Base-by-base conservation (phyloP, 495 filamentous ascomycete genomes). In the Tuber umbilicatum region DNA sequence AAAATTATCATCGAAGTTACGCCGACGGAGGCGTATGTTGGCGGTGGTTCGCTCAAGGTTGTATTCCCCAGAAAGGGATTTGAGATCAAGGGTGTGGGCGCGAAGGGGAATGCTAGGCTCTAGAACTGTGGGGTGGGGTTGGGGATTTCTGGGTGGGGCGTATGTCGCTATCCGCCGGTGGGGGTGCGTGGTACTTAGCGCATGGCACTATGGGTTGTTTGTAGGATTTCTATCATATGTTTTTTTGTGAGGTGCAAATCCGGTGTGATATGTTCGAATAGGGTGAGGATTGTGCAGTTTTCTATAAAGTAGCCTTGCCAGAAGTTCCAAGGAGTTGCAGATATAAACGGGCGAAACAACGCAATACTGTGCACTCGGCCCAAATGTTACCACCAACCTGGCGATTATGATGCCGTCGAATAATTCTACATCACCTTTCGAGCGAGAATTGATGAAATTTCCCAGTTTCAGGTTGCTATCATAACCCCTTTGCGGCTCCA, bases 51-150 rank as follows among this genome's bases (percentile, higher is more conserved):
- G 80, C 88, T 47, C 31, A 83, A 85, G 68, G 82, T 90, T 35
- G 87, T 90, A 85, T 86, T 86, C 35, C 89, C 88, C 2, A 84
- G 88, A 73, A 84, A 85, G 78, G 87, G 87, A 47, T 91, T 88
- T 80, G 83, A 85, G 72, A 83, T 89, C 68, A 81, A 68, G 43
- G 55, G 71, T 47, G 43, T 64, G 69, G 35, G 43, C n/a, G 47
- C 39, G n/a, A 73, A 71, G 47, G 79, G 71, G 60, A 31, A 42
- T 69, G 45, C 70, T 12, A 73, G 43, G 41, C 31, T 81, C 38
- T 80, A 72, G 75, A 68, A 55, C 16, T 19, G 40, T 74, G 35
- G 23, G 9, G 27, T 64, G 27, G 27, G 27, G 55, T 35, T 27
- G 55, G 55, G 50, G 55, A 64, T 31, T 16, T 64, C 55, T 64